Percentiles rank a stretch among this genome's conserved stretches.
Evolutionary conservation across 805 yeast species (phyloP).

Genomic region (Isabelozyma pseudorhagii): DNA sequence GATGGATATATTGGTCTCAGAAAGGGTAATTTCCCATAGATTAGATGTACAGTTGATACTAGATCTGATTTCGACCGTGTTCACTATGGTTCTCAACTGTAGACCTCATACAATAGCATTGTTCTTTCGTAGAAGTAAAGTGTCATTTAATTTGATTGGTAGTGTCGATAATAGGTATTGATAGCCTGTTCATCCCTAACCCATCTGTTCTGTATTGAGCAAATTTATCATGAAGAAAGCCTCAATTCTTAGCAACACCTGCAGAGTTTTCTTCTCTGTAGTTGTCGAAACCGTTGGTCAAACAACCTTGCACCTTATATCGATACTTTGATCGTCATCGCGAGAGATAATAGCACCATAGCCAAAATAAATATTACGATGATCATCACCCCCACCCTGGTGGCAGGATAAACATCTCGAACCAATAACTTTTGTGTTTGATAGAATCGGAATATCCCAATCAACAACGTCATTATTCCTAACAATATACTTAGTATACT

Average conservation of each 20-base stretch:
- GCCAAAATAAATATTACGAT: background rate
- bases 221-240: no score
- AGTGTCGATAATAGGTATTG: no score
- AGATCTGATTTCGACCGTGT: background rate
- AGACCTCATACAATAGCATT: no score
- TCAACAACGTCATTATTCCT: background rate
- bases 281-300: no score
- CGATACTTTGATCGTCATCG: background rate
- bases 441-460: background rate
- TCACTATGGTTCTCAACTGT: no score
- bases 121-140: no score
- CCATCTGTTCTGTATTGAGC: no score
- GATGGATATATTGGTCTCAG: conserved; percentile 31
- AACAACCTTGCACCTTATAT: no score
- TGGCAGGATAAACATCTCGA: background rate
- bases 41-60: background rate
- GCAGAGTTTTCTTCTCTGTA: no score
- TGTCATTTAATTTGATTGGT: no score
- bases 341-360: background rate
- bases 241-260: no score
- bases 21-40: conserved; percentile 24
- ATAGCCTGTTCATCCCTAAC: no score
- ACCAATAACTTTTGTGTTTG: background rate
- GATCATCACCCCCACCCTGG: background rate
- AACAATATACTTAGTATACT: background rate